Conservation (phyloP, 2,329 filamentous ascomycete species). For the Ceratocystis harringtonii region DNA sequence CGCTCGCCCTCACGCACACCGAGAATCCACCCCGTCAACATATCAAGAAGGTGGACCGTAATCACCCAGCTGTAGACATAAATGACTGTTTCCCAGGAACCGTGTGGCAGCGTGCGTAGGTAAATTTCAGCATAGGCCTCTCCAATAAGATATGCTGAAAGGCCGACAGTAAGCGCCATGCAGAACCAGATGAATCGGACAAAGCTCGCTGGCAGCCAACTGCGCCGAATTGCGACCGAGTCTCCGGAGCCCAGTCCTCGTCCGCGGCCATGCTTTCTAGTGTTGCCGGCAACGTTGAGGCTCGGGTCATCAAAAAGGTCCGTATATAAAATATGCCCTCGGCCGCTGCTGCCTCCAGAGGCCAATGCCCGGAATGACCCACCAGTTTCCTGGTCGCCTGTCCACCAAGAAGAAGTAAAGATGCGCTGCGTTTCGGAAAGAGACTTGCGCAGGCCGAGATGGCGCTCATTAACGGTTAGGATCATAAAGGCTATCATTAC, state of each 20-base stretch:
- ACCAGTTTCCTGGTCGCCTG: slow-evolving; percentile 36
- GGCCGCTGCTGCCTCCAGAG: slow-evolving; percentile 22
- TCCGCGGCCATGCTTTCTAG: neutral
- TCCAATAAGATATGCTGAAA: slow-evolving; percentile 52
- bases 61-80: slow-evolving; percentile 58
- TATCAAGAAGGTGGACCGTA: slow-evolving; percentile 50
- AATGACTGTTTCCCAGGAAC: slow-evolving; percentile 49
- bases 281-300: slow-evolving; percentile 15
- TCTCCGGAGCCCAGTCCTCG: slow-evolving; percentile 14
- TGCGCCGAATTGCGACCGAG: slow-evolving; percentile 31
- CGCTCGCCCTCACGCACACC: slow-evolving; percentile 50
- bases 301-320: slow-evolving; percentile 17
- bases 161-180: slow-evolving; percentile 43
- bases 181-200: slow-evolving; percentile 58
- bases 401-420: slow-evolving; percentile 52
- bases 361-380: slow-evolving; percentile 28
- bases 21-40: slow-evolving; percentile 50
- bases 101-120: slow-evolving; percentile 49
- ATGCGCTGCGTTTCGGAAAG: slow-evolving; percentile 53
- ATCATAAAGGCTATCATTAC: slow-evolving; percentile 51
- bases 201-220: slow-evolving; percentile 51
- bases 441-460: slow-evolving; percentile 44
- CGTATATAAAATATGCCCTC: slow-evolving; percentile 22
- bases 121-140: slow-evolving; percentile 57
- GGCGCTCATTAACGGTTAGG: slow-evolving; percentile 47